A percentile compares a stretch with the other conserved stretches of the same genome.
Evolutionary conservation across 129 eudicot genomes (phyloP).

Genomic region (Kitagawia praeruptora): DNA sequence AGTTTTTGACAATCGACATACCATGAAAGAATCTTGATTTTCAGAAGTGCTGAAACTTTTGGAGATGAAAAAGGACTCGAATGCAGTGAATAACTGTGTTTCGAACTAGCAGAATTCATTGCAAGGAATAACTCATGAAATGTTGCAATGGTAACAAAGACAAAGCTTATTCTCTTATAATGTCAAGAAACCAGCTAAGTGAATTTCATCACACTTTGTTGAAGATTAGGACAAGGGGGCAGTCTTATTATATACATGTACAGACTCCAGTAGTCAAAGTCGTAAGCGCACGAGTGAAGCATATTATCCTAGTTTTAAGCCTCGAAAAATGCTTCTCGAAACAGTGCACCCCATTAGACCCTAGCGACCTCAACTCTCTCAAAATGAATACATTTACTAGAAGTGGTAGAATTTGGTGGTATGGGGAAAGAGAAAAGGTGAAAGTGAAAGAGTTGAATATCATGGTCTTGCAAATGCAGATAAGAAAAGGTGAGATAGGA

Average conservation of each 20-base stretch:
- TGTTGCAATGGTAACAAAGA: conserved; percentile 2
- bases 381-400: not conserved
- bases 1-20: conserved; percentile 5
- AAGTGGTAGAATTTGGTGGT: not conserved
- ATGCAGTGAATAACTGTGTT: conserved; percentile 26
- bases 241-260: not conserved
- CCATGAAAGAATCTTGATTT: conserved; percentile 95
- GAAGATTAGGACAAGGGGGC: not conserved
- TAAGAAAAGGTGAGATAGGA: conserved; percentile 16
- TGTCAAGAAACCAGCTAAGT: conserved; percentile 34
- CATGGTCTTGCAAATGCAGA: not conserved
- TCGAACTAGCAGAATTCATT: conserved; percentile 29
- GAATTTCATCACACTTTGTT: conserved; percentile 5
- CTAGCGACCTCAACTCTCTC: conserved; percentile 19
- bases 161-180: conserved; percentile 28
- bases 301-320: conserved; percentile 51
- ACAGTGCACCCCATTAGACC: conserved; percentile 2
- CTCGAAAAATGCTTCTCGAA: conserved; percentile 31
- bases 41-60: conserved; percentile 74
- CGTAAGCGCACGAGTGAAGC: conserved; percentile 58
- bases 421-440: conserved; percentile 5
- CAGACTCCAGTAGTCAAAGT: conserved; percentile 29
- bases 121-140: not conserved
- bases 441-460: not conserved
- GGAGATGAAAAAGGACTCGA: conserved; percentile 82